phyloP scores from a whole-genome alignment of 805 yeast genomes.

The Metschnikowia corniflorae region DNA sequence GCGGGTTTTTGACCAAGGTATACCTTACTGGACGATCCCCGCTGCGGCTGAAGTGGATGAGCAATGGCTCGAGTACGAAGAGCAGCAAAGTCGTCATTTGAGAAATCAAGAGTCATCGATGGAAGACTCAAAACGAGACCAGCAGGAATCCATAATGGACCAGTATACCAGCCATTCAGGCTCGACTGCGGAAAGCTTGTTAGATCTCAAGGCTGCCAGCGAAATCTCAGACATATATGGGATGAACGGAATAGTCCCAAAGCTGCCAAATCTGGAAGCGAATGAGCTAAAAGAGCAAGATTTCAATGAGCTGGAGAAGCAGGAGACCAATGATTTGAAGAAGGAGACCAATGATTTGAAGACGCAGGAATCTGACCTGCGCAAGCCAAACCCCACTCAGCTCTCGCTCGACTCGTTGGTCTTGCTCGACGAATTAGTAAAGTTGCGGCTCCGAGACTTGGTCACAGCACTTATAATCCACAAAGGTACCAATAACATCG shows the following conservation, averaged over 20 bases:
- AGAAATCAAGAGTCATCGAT: conserved; percentile 18
- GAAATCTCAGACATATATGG: conserved; percentile 7
- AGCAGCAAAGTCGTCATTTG: conserved; percentile 29
- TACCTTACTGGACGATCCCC: conserved; percentile 44
- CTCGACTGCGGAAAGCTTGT: not conserved
- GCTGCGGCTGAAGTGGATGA: conserved; percentile 50
- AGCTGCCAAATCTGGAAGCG: not conserved
- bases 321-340: too few relatives aligned
- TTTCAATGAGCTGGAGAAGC: too few relatives aligned
- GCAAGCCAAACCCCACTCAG: too few relatives aligned
- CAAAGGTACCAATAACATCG: conserved; percentile 9
- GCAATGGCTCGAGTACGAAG: conserved; percentile 42
- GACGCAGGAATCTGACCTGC: too few relatives aligned
- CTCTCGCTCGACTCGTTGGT: conserved; percentile 15
- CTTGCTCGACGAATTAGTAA: conserved; percentile 21
- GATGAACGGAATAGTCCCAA: conserved; percentile 10
- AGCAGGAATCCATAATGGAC: not conserved
- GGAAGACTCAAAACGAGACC: too few relatives aligned
- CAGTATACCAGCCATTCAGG: not conserved
- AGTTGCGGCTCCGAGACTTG: conserved; percentile 14
- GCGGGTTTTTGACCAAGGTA: conserved; percentile 2
- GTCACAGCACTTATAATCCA: conserved; percentile 14
- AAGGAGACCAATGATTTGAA: too few relatives aligned
- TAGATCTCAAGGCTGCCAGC: conserved; percentile 3
- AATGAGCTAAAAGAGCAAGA: not conserved